Evolutionary conservation across 2,329 filamentous ascomycete genomes (phyloP), one percentile per base, ranked within the genome.

Genomic region (Thyridium curvatum): DNA sequence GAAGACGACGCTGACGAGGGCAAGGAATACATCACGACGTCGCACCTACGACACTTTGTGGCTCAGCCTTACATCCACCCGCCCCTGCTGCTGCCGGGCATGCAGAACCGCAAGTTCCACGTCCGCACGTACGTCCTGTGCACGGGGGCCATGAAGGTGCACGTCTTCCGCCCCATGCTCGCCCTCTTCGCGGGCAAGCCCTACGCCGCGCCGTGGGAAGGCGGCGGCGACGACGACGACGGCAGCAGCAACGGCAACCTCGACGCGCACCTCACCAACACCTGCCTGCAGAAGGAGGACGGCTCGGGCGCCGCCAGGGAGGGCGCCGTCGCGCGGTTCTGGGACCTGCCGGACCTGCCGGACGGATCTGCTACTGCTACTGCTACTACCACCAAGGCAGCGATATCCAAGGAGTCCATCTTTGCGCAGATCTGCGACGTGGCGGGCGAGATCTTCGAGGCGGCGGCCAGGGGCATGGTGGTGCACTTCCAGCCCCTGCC

Each of bases 31-130:
- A 84, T 96, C 48, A 84, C 87, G 40, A 87, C 91, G 3, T 93
- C 86, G 1, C 89, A 96, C 56, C 81, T 98, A 36, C 84, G 93
- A 42, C 91, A 98, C 66, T 98, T 98, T 65, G 81, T 97, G 53
- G 90, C 85, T 5, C 93, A 98, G 61, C 87, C 88, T 1, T 98
- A 98, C 62, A 91, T 98, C 52, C 78, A 94, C 59, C 86, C 84
- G 2, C 90, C 91, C 0, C 75, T 97, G 4, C 73, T 96, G 12
- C 66, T 91, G 13, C 71, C 68, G 3, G 72, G 69, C 18, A 66
- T 64, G n/a, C 74, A 74, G 21, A 69, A 72, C 44, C 78, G 85
- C 46, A 98, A 98, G 62, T 98, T 97, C 65, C 93, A 98, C 65
- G 87, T 98, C 54, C 76, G 93, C 33, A 87, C 85, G 2, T 98